These are phyloP conservation scores for Ustilago curta DNA, from an alignment of 1,284 basidiomycete genomes.

Conservation along the genomic window DNA sequence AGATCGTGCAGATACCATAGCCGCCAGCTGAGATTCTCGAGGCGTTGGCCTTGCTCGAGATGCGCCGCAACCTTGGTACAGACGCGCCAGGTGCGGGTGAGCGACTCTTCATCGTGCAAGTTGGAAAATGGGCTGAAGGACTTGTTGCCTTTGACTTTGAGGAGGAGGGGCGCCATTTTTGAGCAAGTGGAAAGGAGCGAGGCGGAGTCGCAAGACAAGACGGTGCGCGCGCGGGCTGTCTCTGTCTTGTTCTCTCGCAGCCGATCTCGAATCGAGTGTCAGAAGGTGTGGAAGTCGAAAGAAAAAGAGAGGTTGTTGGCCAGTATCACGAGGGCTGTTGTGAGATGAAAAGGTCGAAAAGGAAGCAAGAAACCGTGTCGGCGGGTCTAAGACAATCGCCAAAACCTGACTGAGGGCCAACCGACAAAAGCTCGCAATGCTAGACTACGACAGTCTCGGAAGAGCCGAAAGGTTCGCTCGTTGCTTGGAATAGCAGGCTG, in stretches of 20 bases:
- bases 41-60: slow-evolving; percentile 61
- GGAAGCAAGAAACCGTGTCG: neutral
- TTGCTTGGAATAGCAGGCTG: neutral
- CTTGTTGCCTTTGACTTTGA: slow-evolving; percentile 59
- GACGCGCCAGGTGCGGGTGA: slow-evolving; percentile 51
- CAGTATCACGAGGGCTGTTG: too few relatives aligned
- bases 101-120: slow-evolving; percentile 55
- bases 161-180: slow-evolving; percentile 49
- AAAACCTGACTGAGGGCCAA: neutral
- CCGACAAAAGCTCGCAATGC: neutral
- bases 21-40: slow-evolving; percentile 61
- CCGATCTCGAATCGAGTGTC: neutral
- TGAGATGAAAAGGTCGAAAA: neutral
- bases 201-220: slow-evolving; percentile 18
- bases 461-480: slow-evolving; percentile 3
- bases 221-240: neutral
- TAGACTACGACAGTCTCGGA: neutral
- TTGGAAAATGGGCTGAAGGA: slow-evolving; percentile 59
- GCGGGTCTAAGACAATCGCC: neutral
- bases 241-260: slow-evolving; percentile 4
- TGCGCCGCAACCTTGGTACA: slow-evolving; percentile 57
- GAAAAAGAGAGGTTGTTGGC: neutral
- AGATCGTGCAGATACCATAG: slow-evolving; percentile 58
- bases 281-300: neutral
- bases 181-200: too few relatives aligned